Percentiles rank a stretch among this genome's conserved stretches.
phyloP scores from a whole-genome alignment of 2,329 filamentous ascomycete species.

The Juglanconis sp. region DNA sequence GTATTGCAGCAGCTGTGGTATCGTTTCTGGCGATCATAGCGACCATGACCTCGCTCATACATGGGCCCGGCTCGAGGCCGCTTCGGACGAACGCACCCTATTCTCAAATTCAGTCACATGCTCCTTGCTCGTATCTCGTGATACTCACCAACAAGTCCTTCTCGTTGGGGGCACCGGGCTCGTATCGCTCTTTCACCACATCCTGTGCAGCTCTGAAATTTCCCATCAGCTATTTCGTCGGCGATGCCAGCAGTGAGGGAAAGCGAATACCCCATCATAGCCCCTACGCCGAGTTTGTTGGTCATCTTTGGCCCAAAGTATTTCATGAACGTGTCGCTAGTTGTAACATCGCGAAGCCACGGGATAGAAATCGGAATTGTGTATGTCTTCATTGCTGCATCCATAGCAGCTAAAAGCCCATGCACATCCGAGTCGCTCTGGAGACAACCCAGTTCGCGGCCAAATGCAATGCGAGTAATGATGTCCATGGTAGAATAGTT shows the following conservation, averaged over 20 bases:
- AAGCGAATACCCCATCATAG: constrained; percentile 23
- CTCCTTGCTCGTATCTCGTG: not conserved
- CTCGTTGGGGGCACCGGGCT: constrained; percentile 36
- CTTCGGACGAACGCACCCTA: not conserved
- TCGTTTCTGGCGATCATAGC: constrained; percentile 44
- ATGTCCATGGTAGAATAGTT: constrained; percentile 50
- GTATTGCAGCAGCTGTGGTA: constrained; percentile 46
- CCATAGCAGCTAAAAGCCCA: constrained; percentile 40
- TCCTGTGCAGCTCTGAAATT: constrained; percentile 32
- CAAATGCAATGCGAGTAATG: constrained; percentile 46
- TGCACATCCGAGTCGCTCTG: constrained; percentile 40
- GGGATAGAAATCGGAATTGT: constrained; percentile 38
- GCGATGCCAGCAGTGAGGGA: constrained; percentile 25
- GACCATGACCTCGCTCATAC: constrained; percentile 36
- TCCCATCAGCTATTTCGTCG: not conserved
- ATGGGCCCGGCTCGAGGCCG: constrained; percentile 31
- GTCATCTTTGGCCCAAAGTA: constrained; percentile 30
- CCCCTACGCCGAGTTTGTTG: constrained; percentile 25
- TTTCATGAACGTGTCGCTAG: constrained; percentile 28
- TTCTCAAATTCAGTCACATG: not conserved
- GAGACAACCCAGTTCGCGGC: constrained; percentile 42
- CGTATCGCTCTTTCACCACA: constrained; percentile 41
- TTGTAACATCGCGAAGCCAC: constrained; percentile 24
- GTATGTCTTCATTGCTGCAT: constrained; percentile 32
- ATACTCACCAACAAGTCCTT: constrained; percentile 43